Base-by-base conservation (phyloP, 179 eudicot species). In the Silene coronaria region DNA sequence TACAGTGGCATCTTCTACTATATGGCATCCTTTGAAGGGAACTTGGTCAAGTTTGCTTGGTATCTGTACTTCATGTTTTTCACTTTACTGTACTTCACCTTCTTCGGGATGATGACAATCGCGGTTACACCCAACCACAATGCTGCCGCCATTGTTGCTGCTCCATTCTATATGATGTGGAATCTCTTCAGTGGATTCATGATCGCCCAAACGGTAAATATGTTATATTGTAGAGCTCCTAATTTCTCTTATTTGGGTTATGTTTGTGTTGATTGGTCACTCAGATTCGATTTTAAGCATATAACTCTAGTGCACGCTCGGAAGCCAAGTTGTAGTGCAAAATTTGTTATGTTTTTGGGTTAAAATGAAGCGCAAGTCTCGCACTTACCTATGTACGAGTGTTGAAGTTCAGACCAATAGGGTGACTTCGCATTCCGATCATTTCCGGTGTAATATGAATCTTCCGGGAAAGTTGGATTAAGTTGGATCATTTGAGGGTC, bases 151-250 rank as follows among this genome's bases (percentile, higher is more conserved):
- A 85, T 91, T 45, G 74, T 91, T 30, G 82, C 86, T 79, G 97
- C 98, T 75, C 98, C 98, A 2, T 93, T 91, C 78, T 93, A 88
- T 73, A 91, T 87, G 95, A 70, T 93, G 89, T 93, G 98, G 98
- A 93, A 93, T 80, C 93, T 93, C 66, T 93, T 93, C 83, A 88
- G 98, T 38, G 98, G 98, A 68, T 91, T 91, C 88, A 93, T 89
- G 95, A 80, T 93, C 73, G 77, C 95, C 42, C 88, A 78, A 78
- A 86, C 78, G 92, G 98, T 93, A 89, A 89, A 76, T 58, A 22
- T 27, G n/a, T 28, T 3, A 0, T n/a, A n/a, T n/a, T n/a, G n/a
- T n/a, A n/a, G n/a, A 57, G 3, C 59, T 72, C 42, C 21, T 8
- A 17, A 14, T 21, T 48, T 3, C 17, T 42, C 53, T 19, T 32